These are phyloP conservation scores for Neurospora tetrasperma DNA, from an alignment of 495 filamentous ascomycete species.

Conservation along the genomic window DNA sequence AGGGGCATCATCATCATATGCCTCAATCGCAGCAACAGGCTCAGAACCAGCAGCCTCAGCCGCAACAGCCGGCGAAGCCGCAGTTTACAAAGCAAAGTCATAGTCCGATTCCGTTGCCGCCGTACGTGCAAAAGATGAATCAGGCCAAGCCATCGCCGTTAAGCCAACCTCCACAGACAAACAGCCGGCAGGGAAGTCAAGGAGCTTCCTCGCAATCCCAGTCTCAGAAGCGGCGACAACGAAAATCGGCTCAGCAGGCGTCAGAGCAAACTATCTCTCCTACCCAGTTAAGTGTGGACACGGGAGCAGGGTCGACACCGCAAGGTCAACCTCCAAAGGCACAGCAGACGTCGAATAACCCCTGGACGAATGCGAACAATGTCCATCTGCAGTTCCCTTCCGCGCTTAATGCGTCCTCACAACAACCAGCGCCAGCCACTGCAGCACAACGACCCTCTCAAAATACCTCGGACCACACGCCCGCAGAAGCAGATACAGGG, in stretches of 20 bases:
- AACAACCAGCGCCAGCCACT: not conserved
- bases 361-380: not conserved
- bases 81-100: constrained; percentile 21
- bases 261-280: not conserved
- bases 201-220: not conserved
- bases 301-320: not conserved
- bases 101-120: constrained; percentile 24
- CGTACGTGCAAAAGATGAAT: constrained; percentile 18
- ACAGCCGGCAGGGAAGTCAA: not conserved
- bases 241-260: not conserved
- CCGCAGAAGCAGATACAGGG: not conserved
- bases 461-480: not conserved
- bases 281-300: not conserved
- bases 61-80: constrained; percentile 1
- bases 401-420: not conserved
- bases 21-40: not conserved
- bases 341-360: not conserved
- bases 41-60: not conserved
- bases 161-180: constrained; percentile 5
- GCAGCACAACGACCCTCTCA: not conserved
- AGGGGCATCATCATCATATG: not conserved
- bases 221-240: not conserved
- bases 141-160: constrained; percentile 7
- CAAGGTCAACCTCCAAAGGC: not conserved
- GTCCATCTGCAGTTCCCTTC: not conserved